phyloP scores from a whole-genome alignment of 805 yeast genomes.

The Tetrapisispora arboricola region DNA sequence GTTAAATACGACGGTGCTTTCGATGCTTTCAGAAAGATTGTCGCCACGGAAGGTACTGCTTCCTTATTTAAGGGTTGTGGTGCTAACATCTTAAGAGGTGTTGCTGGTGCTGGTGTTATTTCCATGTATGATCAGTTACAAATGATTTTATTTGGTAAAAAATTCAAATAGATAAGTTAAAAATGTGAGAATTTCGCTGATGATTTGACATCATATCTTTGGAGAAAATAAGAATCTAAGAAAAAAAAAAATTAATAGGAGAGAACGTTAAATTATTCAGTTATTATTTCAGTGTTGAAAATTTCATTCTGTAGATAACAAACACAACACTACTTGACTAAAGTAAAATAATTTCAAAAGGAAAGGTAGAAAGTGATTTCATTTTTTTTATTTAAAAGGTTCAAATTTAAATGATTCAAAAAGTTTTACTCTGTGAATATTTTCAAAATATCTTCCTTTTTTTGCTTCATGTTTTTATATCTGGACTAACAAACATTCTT shows the following conservation, averaged over 20 bases:
- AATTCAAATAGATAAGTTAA: conserved; percentile 49
- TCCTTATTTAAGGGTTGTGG: conserved; percentile 98
- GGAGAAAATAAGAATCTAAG: no score
- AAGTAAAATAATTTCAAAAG: no score
- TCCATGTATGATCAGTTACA: conserved; percentile 96
- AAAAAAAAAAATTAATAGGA: no score
- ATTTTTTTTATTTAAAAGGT: neutral
- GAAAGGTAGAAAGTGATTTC: no score
- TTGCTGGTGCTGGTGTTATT: conserved; percentile 99
- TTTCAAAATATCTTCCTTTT: neutral
- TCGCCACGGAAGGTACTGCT: conserved; percentile 88
- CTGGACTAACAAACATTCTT: no score
- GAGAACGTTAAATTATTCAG: no score
- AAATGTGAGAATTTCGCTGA: neutral
- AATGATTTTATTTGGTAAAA: conserved; percentile 91
- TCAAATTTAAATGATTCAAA: neutral
- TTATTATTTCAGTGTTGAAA: no score
- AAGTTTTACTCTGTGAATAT: neutral
- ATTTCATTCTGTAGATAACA: no score
- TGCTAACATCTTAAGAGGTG: conserved; percentile 99
- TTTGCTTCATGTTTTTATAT: no score
- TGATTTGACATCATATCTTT: neutral
- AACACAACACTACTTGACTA: no score
- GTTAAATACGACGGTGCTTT: conserved; percentile 92
- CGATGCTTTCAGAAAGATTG: conserved; percentile 85